These are phyloP conservation scores for Colletotrichum navitas DNA, from an alignment of 2,329 filamentous ascomycete species.

Conservation along the genomic window DNA sequence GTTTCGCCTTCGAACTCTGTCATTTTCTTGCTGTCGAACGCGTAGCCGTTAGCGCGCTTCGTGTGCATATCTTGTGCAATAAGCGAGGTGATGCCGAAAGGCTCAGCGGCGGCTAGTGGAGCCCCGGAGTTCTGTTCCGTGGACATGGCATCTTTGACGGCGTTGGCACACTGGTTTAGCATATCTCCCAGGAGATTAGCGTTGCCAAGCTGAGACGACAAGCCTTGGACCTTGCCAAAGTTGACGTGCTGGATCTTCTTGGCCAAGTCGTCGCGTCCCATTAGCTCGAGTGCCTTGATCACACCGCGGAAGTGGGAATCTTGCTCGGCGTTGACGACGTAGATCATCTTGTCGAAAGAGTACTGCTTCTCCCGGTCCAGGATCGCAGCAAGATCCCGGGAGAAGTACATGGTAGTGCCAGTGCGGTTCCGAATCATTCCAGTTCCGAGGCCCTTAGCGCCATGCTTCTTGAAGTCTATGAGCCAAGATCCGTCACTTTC, in stretches of 20 bases:
- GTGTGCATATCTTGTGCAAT: slow-evolving; percentile 65
- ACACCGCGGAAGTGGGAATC: slow-evolving; percentile 53
- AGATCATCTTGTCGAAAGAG: slow-evolving; percentile 55
- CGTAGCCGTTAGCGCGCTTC: slow-evolving; percentile 45
- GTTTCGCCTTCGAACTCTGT: slow-evolving; percentile 80
- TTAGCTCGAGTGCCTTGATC: slow-evolving; percentile 51
- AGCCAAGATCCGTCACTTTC: slow-evolving; percentile 75
- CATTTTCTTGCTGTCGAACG: slow-evolving; percentile 63
- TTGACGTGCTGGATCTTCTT: slow-evolving; percentile 54
- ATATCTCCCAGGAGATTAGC: slow-evolving; percentile 70
- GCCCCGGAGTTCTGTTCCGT: slow-evolving; percentile 75
- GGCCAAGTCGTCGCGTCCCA: slow-evolving; percentile 51
- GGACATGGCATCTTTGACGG: slow-evolving; percentile 70
- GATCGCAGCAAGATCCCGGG: slow-evolving; percentile 76
- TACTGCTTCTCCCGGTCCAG: slow-evolving; percentile 70
- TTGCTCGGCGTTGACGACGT: slow-evolving; percentile 54
- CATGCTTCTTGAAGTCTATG: slow-evolving; percentile 78
- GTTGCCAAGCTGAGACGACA: slow-evolving; percentile 58
- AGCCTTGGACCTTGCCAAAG: slow-evolving; percentile 63
- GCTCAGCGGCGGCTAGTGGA: slow-evolving; percentile 72
- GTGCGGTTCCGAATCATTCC: slow-evolving; percentile 73
- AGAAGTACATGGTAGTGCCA: slow-evolving; percentile 76
- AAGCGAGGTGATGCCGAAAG: slow-evolving; percentile 75
- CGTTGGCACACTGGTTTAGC: slow-evolving; percentile 65
- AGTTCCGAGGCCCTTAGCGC: slow-evolving; percentile 75